These are phyloP conservation scores for Hysterangium stoloniferum DNA, from an alignment of 768 basidiomycete genomes.

Conservation along the genomic window DNA sequence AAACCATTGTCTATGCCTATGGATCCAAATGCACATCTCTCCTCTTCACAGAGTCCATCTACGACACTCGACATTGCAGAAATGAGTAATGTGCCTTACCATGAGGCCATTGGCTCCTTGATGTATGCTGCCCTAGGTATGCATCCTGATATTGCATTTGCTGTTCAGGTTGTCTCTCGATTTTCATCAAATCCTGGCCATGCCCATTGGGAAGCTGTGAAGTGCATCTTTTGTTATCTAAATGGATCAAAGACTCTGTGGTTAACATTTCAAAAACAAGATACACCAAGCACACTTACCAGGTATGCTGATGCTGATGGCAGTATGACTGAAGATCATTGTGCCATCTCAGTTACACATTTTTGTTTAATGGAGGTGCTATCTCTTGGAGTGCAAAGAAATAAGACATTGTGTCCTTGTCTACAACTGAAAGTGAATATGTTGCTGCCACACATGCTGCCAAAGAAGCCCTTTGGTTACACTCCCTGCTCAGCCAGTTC, in stretches of 20 bases:
- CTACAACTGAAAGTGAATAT: constrained; percentile 24
- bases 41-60: neutral
- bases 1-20: constrained; percentile 16
- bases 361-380: constrained; percentile 16
- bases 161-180: neutral
- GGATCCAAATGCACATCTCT: constrained; percentile 7
- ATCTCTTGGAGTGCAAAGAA: constrained; percentile 22
- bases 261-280: constrained; percentile 12
- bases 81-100: constrained; percentile 3
- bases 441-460: constrained; percentile 17
- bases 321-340: constrained; percentile 24
- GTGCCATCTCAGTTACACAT: constrained; percentile 27
- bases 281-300: constrained; percentile 9
- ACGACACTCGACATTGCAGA: constrained; percentile 1
- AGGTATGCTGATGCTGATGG: constrained; percentile 24
- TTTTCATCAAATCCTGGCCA: constrained; percentile 13
- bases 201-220: constrained; percentile 15
- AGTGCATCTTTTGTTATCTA: constrained; percentile 15
- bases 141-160: constrained; percentile 15
- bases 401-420: constrained; percentile 20
- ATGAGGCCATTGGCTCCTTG: constrained; percentile 19
- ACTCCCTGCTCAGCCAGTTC: neutral
- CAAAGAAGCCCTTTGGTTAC: constrained; percentile 12
- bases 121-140: constrained; percentile 22
- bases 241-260: constrained; percentile 1